Evolutionary conservation across 2,329 filamentous ascomycete species (phyloP).

Genomic region (Bipolaris bicolor): DNA sequence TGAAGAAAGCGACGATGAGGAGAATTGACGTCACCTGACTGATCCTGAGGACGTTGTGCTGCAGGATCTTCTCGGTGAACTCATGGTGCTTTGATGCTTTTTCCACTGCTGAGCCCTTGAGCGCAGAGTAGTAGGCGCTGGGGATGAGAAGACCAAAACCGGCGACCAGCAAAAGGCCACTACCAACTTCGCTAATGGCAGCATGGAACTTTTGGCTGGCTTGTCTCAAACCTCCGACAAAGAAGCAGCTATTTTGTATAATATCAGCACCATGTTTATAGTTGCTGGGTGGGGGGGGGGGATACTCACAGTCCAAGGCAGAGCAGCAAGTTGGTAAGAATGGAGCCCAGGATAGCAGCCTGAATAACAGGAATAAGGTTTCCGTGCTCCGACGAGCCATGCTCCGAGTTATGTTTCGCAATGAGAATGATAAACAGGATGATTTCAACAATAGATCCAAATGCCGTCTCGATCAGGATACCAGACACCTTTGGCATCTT

Average conservation of each 20-base stretch:
- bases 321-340: conserved; percentile 79
- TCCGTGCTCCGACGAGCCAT: conserved; percentile 46
- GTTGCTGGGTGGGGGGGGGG: neutral
- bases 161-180: conserved; percentile 76
- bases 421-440: conserved; percentile 82
- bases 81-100: conserved; percentile 35
- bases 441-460: conserved; percentile 80
- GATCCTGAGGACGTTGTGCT: conserved; percentile 45
- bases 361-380: conserved; percentile 70
- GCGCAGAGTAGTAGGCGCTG: conserved; percentile 49
- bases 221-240: conserved; percentile 72
- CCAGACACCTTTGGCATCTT: conserved; percentile 78
- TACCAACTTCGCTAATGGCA: conserved; percentile 79
- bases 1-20: conserved; percentile 44
- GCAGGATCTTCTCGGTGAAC: conserved; percentile 42
- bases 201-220: conserved; percentile 75
- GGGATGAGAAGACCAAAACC: conserved; percentile 59
- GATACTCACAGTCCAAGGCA: conserved; percentile 67
- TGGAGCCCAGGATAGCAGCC: conserved; percentile 82
- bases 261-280: neutral
- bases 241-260: conserved; percentile 66
- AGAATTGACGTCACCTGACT: conserved; percentile 47
- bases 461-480: conserved; percentile 63
- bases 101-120: conserved; percentile 49
- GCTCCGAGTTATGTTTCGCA: conserved; percentile 52